Conservation (phyloP, 345 rosid genomes). For the Rhodamnia argentea region DNA sequence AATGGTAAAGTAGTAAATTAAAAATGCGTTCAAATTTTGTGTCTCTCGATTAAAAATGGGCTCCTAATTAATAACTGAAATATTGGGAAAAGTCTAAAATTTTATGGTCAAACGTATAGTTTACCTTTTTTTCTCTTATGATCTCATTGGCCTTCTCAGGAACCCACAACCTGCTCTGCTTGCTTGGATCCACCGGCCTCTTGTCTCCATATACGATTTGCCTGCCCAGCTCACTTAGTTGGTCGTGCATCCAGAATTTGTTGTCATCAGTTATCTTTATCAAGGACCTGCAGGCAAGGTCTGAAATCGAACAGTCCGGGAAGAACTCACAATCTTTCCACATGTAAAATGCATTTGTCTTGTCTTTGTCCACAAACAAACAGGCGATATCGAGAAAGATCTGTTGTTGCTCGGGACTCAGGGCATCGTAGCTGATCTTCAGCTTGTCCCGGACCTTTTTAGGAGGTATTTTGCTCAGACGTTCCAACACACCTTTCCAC, state of each 20-base stretch:
- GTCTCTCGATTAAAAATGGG: not conserved
- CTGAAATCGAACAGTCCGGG: not conserved
- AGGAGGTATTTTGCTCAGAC: not conserved
- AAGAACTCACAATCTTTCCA: not conserved
- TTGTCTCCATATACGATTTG: not conserved
- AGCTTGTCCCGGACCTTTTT: not conserved
- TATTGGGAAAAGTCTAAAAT: not conserved
- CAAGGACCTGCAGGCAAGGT: not conserved
- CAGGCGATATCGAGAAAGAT: not conserved
- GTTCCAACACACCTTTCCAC: not conserved
- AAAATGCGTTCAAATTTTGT: too few relatives aligned
- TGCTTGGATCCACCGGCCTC: not conserved
- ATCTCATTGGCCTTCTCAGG: not conserved
- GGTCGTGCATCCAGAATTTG: not conserved
- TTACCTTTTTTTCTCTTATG: not conserved
- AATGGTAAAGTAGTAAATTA: too few relatives aligned
- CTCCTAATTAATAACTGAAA: not conserved
- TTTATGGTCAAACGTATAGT: not conserved
- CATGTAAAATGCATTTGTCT: not conserved
- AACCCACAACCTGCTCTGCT: not conserved
- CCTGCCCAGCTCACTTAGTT: not conserved
- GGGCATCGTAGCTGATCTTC: not conserved
- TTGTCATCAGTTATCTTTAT: not conserved
- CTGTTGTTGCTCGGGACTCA: not conserved
- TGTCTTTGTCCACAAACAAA: not conserved